Conservation (phyloP, 2,329 filamentous ascomycete genomes). For the Rhinocladiella similis region DNA sequence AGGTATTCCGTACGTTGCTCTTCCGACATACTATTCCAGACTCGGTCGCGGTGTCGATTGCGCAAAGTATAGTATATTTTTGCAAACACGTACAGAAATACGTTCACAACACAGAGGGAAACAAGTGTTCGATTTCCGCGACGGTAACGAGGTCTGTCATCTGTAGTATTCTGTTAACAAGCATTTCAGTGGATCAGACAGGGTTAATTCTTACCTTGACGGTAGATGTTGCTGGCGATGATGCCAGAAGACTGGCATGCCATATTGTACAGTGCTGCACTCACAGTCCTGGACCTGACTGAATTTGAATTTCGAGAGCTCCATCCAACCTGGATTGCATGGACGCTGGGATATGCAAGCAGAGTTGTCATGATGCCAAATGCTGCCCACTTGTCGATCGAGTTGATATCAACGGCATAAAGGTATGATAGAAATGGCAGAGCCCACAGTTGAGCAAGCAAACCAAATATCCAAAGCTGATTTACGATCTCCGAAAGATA, state of each 20-base stretch:
- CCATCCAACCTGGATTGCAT: slow-evolving; percentile 51
- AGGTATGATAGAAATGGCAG: slow-evolving; percentile 55
- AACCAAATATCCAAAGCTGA: slow-evolving; percentile 48
- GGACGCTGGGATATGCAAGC: slow-evolving; percentile 56
- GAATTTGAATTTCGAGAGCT: slow-evolving; percentile 42
- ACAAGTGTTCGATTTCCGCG: slow-evolving; percentile 60
- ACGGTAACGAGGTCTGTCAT: slow-evolving; percentile 59
- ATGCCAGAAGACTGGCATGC: slow-evolving; percentile 36
- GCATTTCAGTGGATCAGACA: no score
- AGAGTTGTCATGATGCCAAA: slow-evolving; percentile 53
- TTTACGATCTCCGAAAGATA: slow-evolving; percentile 40
- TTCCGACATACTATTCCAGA: slow-evolving; percentile 44
- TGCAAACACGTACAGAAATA: slow-evolving; percentile 50
- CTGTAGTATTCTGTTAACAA: slow-evolving; percentile 28
- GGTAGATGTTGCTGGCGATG: slow-evolving; percentile 37
- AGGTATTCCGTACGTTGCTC: slow-evolving; percentile 40
- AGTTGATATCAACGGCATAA: slow-evolving; percentile 43
- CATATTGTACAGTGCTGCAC: slow-evolving; percentile 42
- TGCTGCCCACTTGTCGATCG: slow-evolving; percentile 44
- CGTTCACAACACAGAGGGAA: slow-evolving; percentile 50
- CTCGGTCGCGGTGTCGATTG: slow-evolving; percentile 34
- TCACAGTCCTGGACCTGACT: slow-evolving; percentile 40
- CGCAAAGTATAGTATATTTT: slow-evolving; percentile 42
- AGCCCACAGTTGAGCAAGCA: slow-evolving; percentile 52
- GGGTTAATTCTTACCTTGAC: not conserved